phyloP scores from a whole-genome alignment of 2,329 filamentous ascomycete genomes.

The Fusarium veterinarium region DNA sequence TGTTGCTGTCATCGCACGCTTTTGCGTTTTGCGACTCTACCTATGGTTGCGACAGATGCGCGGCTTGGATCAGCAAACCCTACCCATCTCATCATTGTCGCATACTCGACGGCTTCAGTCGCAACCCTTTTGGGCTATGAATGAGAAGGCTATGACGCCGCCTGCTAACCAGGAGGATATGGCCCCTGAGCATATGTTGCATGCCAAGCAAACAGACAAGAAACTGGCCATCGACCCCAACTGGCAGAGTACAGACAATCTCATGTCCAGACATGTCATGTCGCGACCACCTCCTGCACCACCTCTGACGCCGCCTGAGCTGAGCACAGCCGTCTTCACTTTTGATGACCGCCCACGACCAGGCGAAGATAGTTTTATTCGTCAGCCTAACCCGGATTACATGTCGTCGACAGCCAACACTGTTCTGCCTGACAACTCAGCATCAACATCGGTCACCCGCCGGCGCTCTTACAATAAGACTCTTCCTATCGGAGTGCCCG shows the following conservation, averaged over 20 bases:
- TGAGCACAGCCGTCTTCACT: constrained; percentile 56
- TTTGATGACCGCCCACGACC: constrained; percentile 53
- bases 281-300: constrained; percentile 58
- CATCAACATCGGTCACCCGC: constrained; percentile 50
- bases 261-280: constrained; percentile 47
- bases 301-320: constrained; percentile 61
- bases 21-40: constrained; percentile 43
- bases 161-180: constrained; percentile 12
- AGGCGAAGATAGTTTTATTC: constrained; percentile 54
- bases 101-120: constrained; percentile 33
- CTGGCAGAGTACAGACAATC: constrained; percentile 44
- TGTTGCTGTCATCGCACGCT: constrained; percentile 50
- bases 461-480: constrained; percentile 58
- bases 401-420: constrained; percentile 51
- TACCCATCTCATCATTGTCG: constrained; percentile 27
- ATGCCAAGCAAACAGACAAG: constrained; percentile 25
- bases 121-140: constrained; percentile 42
- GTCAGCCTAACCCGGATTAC: constrained; percentile 64
- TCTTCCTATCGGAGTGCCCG: constrained; percentile 51
- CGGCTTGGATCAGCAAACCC: constrained; percentile 39
- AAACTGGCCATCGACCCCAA: constrained; percentile 43
- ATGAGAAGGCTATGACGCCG: constrained; percentile 40
- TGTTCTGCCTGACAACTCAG: constrained; percentile 42
- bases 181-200: constrained; percentile 5
- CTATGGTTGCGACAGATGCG: constrained; percentile 45